Conservation (phyloP, 495 filamentous ascomycete species). For the Aspergillus wentii region DNA sequence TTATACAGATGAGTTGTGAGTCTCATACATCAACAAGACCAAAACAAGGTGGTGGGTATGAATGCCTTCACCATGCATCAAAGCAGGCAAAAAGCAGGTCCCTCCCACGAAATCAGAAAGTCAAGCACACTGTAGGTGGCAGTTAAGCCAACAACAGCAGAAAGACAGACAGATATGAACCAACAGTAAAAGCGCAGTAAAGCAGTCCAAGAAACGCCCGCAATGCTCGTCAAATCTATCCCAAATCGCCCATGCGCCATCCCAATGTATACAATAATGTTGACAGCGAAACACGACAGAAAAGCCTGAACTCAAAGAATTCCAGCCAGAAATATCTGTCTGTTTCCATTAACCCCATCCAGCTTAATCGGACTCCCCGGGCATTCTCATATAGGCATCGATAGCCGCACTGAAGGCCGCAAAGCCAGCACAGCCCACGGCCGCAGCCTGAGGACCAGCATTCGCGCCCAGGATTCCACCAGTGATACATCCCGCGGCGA, state of each 20-base stretch:
- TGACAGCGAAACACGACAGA: too few species aligned
- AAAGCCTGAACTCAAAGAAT: too few species aligned
- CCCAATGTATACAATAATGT: slow-evolving; percentile 1
- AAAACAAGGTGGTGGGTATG: neutral
- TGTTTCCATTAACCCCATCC: neutral
- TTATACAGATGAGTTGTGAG: slow-evolving; percentile 1
- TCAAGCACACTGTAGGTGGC: too few species aligned
- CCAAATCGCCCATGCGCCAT: slow-evolving; percentile 1
- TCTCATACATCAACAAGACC: neutral
- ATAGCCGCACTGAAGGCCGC: slow-evolving; percentile 94
- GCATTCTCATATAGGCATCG: slow-evolving; percentile 82
- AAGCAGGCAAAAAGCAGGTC: neutral
- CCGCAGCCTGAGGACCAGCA: slow-evolving; percentile 87
- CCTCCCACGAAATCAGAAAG: too few species aligned
- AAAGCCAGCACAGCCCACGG: slow-evolving; percentile 87
- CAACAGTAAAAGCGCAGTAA: too few species aligned
- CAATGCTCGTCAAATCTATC: slow-evolving; percentile 1
- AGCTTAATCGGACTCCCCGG: slow-evolving; percentile 21
- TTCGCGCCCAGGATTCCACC: slow-evolving; percentile 79
- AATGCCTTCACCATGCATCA: neutral
- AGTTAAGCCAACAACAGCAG: too few species aligned
- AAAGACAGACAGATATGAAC: too few species aligned
- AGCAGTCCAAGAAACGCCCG: slow-evolving; percentile 1
- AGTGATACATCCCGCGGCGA: slow-evolving; percentile 84
- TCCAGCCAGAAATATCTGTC: too few species aligned